Conservation (phyloP, 2,329 filamentous ascomycete species). For the Davidsoniella australis region DNA sequence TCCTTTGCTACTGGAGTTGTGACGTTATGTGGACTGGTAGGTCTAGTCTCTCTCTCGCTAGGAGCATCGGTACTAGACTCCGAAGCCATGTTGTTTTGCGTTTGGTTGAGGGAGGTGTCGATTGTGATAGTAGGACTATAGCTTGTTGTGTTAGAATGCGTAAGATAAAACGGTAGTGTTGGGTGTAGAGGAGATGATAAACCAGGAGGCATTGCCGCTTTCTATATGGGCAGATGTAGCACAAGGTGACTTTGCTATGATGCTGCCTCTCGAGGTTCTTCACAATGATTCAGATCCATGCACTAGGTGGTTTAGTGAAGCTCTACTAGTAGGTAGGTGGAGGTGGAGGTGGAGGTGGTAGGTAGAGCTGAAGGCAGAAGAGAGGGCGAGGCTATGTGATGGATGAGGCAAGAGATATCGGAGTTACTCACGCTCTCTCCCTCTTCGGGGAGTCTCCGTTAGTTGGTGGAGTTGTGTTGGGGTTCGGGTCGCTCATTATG, state of each 20-base stretch:
- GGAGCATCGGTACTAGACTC: conserved; percentile 20
- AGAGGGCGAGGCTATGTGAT: too few species aligned
- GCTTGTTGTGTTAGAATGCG: conserved; percentile 11
- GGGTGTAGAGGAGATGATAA: neutral
- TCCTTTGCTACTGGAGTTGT: conserved; percentile 36
- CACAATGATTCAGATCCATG: too few species aligned
- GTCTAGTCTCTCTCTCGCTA: conserved; percentile 39
- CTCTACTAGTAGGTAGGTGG: too few species aligned
- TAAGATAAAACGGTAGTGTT: too few species aligned
- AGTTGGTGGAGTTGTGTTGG: too few species aligned
- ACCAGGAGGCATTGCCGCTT: neutral
- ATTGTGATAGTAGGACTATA: conserved; percentile 37
- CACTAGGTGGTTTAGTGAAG: too few species aligned
- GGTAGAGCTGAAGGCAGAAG: too few species aligned
- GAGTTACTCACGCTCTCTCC: conserved; percentile 9
- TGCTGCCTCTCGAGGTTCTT: too few species aligned
- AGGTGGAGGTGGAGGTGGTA: too few species aligned
- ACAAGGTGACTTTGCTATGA: too few species aligned
- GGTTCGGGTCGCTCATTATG: conserved; percentile 8
- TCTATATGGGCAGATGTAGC: neutral
- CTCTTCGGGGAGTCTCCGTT: neutral
- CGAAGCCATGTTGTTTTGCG: conserved; percentile 18
- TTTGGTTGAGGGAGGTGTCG: conserved; percentile 26
- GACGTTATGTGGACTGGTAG: conserved; percentile 57
- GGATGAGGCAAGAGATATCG: too few species aligned